Evolutionary conservation across 2,329 filamentous ascomycete species (phyloP).

Genomic region (Colletotrichum somersetense): DNA sequence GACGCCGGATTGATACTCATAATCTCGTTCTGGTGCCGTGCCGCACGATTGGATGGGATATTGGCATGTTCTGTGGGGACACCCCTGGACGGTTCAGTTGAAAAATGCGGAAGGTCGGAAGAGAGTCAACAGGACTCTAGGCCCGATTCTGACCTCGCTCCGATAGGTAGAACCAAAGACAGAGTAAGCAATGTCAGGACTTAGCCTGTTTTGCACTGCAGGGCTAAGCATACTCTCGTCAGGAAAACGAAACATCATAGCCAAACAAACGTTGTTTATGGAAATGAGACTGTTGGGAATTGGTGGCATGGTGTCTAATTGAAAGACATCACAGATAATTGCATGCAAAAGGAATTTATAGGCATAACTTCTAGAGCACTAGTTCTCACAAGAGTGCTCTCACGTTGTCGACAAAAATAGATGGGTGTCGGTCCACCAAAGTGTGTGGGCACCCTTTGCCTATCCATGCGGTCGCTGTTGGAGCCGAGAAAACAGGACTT

Average conservation of each 20-base stretch:
- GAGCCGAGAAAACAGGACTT: no score
- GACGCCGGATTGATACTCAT: background rate
- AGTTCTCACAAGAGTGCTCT: background rate
- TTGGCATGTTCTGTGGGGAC: conserved; percentile 9
- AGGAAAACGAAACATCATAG: background rate
- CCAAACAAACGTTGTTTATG: background rate
- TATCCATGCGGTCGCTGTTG: background rate
- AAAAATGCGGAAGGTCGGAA: conserved; percentile 36
- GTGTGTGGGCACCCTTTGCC: background rate
- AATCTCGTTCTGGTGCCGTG: background rate
- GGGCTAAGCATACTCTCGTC: background rate
- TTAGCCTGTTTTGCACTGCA: background rate
- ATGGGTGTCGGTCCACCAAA: background rate
- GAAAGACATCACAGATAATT: background rate
- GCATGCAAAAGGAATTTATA: background rate
- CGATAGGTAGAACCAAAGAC: background rate
- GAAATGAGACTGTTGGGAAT: background rate
- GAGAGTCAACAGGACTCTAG: background rate
- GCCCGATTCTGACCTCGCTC: conserved; percentile 16
- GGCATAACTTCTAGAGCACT: background rate
- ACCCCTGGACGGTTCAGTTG: conserved; percentile 2
- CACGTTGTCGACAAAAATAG: background rate
- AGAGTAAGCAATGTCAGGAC: conserved; percentile 1
- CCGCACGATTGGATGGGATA: conserved; percentile 4
- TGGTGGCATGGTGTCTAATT: background rate